Percentiles rank a stretch among this genome's conserved stretches.
Conservation (phyloP, 2,329 filamentous ascomycete genomes). For the Aspergillus piperis region DNA sequence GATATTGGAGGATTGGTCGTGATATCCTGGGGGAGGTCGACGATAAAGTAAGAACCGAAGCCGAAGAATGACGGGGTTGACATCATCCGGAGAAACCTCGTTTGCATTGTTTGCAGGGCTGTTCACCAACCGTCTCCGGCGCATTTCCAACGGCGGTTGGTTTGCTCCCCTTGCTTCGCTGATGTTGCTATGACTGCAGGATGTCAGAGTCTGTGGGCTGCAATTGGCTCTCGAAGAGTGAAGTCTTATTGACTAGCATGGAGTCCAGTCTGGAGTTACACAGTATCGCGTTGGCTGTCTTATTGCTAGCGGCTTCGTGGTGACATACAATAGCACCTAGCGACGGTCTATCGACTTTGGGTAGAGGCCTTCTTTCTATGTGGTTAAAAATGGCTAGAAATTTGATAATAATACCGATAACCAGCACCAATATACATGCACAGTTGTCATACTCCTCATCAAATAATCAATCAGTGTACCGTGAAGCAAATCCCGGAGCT, state of each 20-base stretch:
- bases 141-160: conserved; percentile 16
- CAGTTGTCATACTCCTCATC: conserved; percentile 24
- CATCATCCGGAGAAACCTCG: conserved; percentile 39
- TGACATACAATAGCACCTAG: not conserved
- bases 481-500: conserved; percentile 21
- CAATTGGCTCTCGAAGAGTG: not conserved
- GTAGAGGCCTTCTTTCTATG: not conserved
- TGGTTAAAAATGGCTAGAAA: not conserved
- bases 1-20: not conserved
- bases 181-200: conserved; percentile 2
- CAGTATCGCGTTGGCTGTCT: not conserved
- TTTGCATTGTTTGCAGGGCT: conserved; percentile 41
- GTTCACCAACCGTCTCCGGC: conserved; percentile 16
- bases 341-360: not conserved
- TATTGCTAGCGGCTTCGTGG: not conserved
- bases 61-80: conserved; percentile 34
- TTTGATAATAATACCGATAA: not conserved
- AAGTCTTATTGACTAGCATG: not conserved
- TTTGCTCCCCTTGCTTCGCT: not conserved
- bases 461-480: conserved; percentile 24
- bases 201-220: not conserved
- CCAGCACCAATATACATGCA: not conserved
- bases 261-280: too few relatives aligned
- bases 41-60: not conserved
- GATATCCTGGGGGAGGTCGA: not conserved